Percentiles rank a stretch among this genome's conserved stretches.
phyloP scores from a whole-genome alignment of 371 early-diverging fungal species.

The Rhizopus arrhizus region DNA sequence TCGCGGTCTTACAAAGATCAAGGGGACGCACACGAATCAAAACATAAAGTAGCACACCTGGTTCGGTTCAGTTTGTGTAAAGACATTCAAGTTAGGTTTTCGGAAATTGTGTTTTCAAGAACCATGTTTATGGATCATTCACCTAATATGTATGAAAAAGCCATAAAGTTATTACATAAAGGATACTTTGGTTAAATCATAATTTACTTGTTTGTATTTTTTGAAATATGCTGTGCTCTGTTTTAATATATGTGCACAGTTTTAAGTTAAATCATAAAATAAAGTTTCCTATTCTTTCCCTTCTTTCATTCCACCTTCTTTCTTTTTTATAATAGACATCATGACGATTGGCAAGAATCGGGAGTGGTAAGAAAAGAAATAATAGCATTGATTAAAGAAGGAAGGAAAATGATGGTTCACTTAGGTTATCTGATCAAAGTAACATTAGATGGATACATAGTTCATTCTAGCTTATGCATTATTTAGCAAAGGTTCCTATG shows the following conservation, averaged over 20 bases:
- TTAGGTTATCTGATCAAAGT: no score
- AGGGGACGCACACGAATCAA: conserved; percentile 13
- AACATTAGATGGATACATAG: no score
- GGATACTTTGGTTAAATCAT: conserved; percentile 28
- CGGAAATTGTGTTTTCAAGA: conserved; percentile 66
- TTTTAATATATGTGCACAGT: not conserved
- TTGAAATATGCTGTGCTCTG: not conserved
- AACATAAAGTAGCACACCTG: conserved; percentile 39
- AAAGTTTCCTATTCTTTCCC: no score
- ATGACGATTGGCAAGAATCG: no score
- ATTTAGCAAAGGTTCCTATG: no score
- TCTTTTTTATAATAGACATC: no score
- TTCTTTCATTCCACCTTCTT: no score
- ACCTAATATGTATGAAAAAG: conserved; percentile 67
- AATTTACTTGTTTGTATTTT: not conserved
- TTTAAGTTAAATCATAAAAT: no score
- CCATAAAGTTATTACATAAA: conserved; percentile 32
- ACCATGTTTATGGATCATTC: conserved; percentile 76
- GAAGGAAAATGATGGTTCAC: no score
- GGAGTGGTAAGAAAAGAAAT: no score
- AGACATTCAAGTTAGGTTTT: conserved; percentile 67
- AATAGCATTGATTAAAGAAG: no score
- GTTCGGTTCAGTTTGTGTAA: conserved; percentile 62
- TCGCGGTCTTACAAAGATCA: conserved; percentile 13
- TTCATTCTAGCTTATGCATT: no score